A percentile compares a stretch with the other conserved stretches of the same genome.
Conservation (phyloP, 2,329 filamentous ascomycete species). For the Meredithiella fracta region DNA sequence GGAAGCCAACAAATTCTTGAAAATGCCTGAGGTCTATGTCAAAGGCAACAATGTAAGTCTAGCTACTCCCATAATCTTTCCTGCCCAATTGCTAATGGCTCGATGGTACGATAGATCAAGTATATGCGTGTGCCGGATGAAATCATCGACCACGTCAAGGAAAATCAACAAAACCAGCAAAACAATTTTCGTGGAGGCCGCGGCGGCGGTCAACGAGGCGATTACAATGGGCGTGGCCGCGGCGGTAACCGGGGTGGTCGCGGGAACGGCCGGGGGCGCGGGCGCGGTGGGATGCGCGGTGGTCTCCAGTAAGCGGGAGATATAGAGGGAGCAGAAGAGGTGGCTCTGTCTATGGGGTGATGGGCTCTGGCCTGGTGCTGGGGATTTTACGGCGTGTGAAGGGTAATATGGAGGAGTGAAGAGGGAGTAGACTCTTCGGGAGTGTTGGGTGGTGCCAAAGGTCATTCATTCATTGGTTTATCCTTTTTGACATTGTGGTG, state of each 20-base stretch:
- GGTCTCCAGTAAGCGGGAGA: neutral
- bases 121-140: constrained; percentile 93
- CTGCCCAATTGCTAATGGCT: neutral
- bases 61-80: neutral
- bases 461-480: neutral
- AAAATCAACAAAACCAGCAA: constrained; percentile 64
- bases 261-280: constrained; percentile 24
- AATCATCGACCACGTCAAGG: constrained; percentile 85
- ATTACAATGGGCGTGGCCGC: constrained; percentile 39
- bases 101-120: constrained; percentile 58
- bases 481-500: neutral
- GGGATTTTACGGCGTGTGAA: neutral
- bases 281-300: constrained; percentile 19
- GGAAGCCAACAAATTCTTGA: constrained; percentile 88
- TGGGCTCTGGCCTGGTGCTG: neutral
- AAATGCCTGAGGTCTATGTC: constrained; percentile 86
- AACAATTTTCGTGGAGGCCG: constrained; percentile 49
- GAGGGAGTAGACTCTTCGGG: neutral
- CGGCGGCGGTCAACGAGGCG: constrained; percentile 38
- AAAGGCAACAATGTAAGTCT: constrained; percentile 82
- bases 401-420: neutral
- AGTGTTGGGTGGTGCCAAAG: too few relatives aligned
- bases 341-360: neutral
- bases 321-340: neutral
- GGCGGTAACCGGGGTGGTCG: constrained; percentile 38